These are phyloP conservation scores for Salicornia ramosissima DNA, from an alignment of 148 eudicot genomes.

Conservation along the genomic window DNA sequence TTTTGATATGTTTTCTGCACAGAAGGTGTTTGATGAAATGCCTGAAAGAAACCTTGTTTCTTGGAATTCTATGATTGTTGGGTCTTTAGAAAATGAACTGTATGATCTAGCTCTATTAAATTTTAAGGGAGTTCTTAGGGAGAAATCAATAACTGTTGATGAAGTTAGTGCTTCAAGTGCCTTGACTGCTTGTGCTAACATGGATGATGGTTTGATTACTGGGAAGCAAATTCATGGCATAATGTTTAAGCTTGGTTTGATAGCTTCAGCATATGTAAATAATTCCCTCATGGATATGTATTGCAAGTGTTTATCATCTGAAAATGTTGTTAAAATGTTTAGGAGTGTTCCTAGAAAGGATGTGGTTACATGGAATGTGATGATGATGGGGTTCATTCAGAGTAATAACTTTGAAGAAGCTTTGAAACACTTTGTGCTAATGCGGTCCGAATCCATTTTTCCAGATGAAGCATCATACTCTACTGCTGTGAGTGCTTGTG, in stretches of 20 bases:
- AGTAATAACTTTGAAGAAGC: slow-evolving; percentile 40
- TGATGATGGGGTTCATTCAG: slow-evolving; percentile 38
- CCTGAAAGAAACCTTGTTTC: slow-evolving; percentile 34
- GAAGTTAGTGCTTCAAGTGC: slow-evolving; percentile 45
- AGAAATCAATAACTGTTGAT: slow-evolving; percentile 23
- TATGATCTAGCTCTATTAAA: slow-evolving; percentile 26
- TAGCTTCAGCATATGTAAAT: slow-evolving; percentile 32
- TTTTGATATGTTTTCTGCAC: slow-evolving; percentile 29
- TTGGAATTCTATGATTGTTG: slow-evolving; percentile 48
- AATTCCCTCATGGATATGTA: slow-evolving; percentile 55
- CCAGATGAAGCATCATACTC: slow-evolving; percentile 42
- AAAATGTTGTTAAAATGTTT: slow-evolving; percentile 36
- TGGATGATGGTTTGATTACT: slow-evolving; percentile 21
- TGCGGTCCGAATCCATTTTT: slow-evolving; percentile 36
- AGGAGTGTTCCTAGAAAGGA: slow-evolving; percentile 25
- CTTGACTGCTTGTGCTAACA: slow-evolving; percentile 51
- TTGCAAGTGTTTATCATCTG: slow-evolving; percentile 34
- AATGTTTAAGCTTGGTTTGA: slow-evolving; percentile 34
- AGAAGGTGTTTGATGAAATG: slow-evolving; percentile 43
- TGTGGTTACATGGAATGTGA: slow-evolving; percentile 52
- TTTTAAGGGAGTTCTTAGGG: slow-evolving; percentile 32
- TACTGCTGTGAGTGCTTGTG: slow-evolving; percentile 37
- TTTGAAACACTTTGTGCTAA: slow-evolving; percentile 37
- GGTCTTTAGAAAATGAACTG: slow-evolving; percentile 28
- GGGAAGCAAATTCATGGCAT: slow-evolving; percentile 44